Percentiles rank a stretch among this genome's conserved stretches.
These are phyloP conservation scores for Mucor circinelloides DNA, from an alignment of 371 early-diverging fungal genomes.

Conservation along the genomic window DNA sequence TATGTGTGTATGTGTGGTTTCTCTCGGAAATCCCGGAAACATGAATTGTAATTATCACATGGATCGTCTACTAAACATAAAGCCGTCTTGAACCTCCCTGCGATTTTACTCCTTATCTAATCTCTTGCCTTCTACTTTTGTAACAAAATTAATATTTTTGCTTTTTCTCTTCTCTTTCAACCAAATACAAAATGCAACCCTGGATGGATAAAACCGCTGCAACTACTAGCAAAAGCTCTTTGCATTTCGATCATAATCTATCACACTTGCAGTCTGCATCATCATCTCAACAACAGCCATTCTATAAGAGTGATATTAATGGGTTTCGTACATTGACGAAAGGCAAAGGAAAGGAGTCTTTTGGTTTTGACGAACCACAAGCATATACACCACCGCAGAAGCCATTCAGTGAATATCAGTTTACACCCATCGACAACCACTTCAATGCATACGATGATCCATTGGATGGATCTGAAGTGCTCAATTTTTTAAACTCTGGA, in stretches of 20 bases:
- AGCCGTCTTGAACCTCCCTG: background rate
- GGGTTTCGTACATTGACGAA: background rate
- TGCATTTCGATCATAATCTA: conserved; percentile 19
- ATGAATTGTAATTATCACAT: conserved; percentile 1
- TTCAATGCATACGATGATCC: background rate
- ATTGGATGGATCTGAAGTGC: conserved; percentile 37
- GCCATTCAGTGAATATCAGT: background rate
- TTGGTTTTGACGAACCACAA: background rate
- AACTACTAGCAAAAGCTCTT: background rate
- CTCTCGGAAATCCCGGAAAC: background rate
- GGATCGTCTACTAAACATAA: conserved; percentile 1
- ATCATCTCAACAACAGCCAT: background rate
- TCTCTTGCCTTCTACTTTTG: conserved; percentile 10
- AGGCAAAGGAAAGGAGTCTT: background rate
- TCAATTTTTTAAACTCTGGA: conserved; percentile 27
- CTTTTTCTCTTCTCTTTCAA: background rate
- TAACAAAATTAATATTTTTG: background rate
- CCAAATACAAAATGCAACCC: conserved; percentile 17
- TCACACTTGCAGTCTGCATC: conserved; percentile 4
- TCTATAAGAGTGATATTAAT: background rate
- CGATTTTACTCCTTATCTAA: conserved; percentile 12
- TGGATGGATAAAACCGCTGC: conserved; percentile 20
- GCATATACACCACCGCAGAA: background rate
- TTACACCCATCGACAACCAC: background rate
- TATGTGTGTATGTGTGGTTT: background rate